Conservation (phyloP, 169 alveolate species). For the Cryptosporidium muris region DNA sequence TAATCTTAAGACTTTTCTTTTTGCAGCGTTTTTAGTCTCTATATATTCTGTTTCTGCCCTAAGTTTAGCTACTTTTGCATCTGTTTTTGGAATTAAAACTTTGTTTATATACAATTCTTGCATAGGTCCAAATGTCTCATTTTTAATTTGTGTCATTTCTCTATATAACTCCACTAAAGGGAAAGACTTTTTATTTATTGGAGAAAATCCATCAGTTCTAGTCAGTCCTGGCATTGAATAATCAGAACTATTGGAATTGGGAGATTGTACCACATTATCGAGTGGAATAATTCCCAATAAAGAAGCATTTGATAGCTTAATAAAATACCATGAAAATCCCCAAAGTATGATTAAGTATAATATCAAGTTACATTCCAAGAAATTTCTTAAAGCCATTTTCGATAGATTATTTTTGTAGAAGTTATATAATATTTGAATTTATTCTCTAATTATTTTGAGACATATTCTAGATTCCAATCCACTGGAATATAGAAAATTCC, state of each 20-base stretch:
- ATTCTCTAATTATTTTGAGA: not conserved
- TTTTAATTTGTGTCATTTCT: conserved; percentile 26
- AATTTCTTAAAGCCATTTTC: too few relatives aligned
- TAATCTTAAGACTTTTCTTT: conserved; percentile 12
- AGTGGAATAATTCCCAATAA: too few relatives aligned
- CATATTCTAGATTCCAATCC: not conserved
- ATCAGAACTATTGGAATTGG: too few relatives aligned
- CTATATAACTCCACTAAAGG: conserved; percentile 18
- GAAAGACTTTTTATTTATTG: not conserved
- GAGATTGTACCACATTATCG: too few relatives aligned
- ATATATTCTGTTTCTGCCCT: conserved; percentile 61
- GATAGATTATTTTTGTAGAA: too few relatives aligned
- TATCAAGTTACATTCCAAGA: too few relatives aligned
- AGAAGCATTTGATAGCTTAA: too few relatives aligned
- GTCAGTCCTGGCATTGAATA: too few relatives aligned
- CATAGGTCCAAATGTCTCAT: not conserved
- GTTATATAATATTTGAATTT: too few relatives aligned
- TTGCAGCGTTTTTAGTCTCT: conserved; percentile 52
- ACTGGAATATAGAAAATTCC: not conserved
- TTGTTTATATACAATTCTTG: conserved; percentile 22
- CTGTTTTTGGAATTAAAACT: conserved; percentile 37
- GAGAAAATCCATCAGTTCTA: too few relatives aligned
- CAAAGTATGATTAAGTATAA: too few relatives aligned
- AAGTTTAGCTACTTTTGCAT: conserved; percentile 61
- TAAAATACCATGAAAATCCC: too few relatives aligned